Evolutionary conservation across 768 basidiomycete genomes (phyloP).

Genomic region (Russula foetens): DNA sequence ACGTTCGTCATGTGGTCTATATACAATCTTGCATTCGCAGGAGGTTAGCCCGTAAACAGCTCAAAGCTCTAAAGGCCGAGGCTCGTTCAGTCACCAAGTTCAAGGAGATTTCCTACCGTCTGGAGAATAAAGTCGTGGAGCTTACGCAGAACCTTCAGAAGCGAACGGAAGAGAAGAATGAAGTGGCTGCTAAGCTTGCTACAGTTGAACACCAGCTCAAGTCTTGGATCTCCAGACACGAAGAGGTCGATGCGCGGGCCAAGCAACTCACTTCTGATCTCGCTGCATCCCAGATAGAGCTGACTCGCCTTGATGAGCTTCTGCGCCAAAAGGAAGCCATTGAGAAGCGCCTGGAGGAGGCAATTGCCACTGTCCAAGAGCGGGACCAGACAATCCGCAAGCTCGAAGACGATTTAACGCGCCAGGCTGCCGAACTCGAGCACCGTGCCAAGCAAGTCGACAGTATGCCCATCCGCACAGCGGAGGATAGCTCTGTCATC

Average conservation of each 20-base stretch:
- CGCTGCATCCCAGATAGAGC: conserved; percentile 60
- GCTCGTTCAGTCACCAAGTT: conserved; percentile 96
- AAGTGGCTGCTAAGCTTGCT: conserved; percentile 62
- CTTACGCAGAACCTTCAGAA: conserved; percentile 90
- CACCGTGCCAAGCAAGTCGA: conserved; percentile 66
- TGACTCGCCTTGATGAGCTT: conserved; percentile 65
- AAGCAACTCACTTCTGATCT: conserved; percentile 68
- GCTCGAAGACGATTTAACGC: conserved; percentile 67
- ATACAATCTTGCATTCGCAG: conserved; percentile 91
- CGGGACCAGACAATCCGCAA: conserved; percentile 81
- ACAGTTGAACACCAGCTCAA: conserved; percentile 82
- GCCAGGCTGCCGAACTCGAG: conserved; percentile 71
- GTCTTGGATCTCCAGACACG: conserved; percentile 79
- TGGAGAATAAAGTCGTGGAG: conserved; percentile 99
- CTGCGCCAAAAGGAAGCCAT: conserved; percentile 67
- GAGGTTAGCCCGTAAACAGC: conserved; percentile 75
- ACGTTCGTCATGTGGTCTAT: conserved; percentile 69
- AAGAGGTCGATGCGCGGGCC: conserved; percentile 70
- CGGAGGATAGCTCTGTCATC: conserved; percentile 84
- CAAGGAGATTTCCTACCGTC: conserved; percentile 95
- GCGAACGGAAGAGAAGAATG: conserved; percentile 87
- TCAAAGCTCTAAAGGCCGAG: conserved; percentile 77
- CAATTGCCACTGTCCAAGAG: conserved; percentile 60
- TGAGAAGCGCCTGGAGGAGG: conserved; percentile 75
- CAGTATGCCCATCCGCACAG: conserved; percentile 50